Evolutionary conservation across 495 filamentous ascomycete species (phyloP).

Genomic region (Cudoniella acicularis): DNA sequence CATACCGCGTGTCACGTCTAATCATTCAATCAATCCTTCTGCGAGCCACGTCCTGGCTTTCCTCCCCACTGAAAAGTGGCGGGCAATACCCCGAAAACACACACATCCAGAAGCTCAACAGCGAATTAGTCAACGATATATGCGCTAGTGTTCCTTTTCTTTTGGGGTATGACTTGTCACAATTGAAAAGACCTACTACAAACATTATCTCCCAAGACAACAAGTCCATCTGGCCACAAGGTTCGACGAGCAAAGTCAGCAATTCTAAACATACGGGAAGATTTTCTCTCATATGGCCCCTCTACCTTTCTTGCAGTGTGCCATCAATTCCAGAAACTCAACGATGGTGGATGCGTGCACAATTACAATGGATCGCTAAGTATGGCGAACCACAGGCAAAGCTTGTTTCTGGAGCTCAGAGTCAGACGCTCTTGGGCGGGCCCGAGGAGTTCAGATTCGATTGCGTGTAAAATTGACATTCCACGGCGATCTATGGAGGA

Average conservation of each 20-base stretch:
- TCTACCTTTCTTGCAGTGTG: conserved; percentile 2
- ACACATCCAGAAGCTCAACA: background rate
- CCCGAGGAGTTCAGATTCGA: conserved; percentile 9
- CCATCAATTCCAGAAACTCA: background rate
- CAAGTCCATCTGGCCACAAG: background rate
- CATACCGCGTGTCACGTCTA: conserved; percentile 11
- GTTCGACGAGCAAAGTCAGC: background rate
- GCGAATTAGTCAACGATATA: conserved; percentile 6
- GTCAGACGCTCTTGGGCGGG: conserved; percentile 9
- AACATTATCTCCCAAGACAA: background rate
- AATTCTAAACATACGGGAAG: background rate
- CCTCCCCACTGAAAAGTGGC: background rate
- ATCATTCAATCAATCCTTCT: conserved; percentile 14
- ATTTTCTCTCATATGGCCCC: conserved; percentile 15
- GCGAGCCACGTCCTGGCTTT: background rate
- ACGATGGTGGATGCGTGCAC: conserved; percentile 7
- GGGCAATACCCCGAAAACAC: background rate
- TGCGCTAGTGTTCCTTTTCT: conserved; percentile 12
- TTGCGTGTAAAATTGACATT: conserved; percentile 4
- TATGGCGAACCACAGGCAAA: conserved; percentile 8
- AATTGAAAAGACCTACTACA: background rate
- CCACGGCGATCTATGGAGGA: background rate
- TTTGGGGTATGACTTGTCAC: conserved; percentile 4
- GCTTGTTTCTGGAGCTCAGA: background rate
- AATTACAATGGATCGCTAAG: conserved; percentile 5